These are phyloP conservation scores for Aspergillus fumigatus DNA, from an alignment of 2,329 filamentous ascomycete genomes.

Conservation along the genomic window DNA sequence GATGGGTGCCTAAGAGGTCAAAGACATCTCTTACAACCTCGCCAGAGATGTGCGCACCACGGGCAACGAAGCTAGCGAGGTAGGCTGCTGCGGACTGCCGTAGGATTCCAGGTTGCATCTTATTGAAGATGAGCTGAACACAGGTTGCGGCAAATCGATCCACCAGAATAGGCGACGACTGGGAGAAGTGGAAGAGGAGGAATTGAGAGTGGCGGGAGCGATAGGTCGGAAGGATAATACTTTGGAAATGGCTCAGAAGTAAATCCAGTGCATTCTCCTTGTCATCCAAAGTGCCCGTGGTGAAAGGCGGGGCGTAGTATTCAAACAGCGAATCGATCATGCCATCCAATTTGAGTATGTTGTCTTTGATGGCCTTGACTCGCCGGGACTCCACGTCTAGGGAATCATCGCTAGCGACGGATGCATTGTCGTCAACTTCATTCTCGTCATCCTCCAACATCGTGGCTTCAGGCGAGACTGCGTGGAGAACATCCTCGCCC, in stretches of 20 bases:
- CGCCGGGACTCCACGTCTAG: slow-evolving; percentile 44
- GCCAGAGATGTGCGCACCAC: slow-evolving; percentile 74
- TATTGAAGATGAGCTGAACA: slow-evolving; percentile 67
- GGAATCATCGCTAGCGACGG: slow-evolving; percentile 57
- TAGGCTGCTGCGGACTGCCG: slow-evolving; percentile 87
- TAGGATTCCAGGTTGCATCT: slow-evolving; percentile 62
- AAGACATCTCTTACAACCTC: slow-evolving; percentile 79
- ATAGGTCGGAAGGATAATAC: slow-evolving; percentile 83
- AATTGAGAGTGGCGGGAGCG: slow-evolving; percentile 93
- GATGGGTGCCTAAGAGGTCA: slow-evolving; percentile 68
- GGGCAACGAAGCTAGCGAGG: slow-evolving; percentile 87
- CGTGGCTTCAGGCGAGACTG: slow-evolving; percentile 30
- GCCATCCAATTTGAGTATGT: slow-evolving; percentile 85
- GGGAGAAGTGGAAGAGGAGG: slow-evolving; percentile 90
- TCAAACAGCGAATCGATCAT: slow-evolving; percentile 85
- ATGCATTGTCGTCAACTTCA: slow-evolving; percentile 65
- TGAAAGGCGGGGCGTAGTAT: slow-evolving; percentile 71
- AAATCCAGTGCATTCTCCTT: slow-evolving; percentile 72
- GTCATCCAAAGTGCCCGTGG: slow-evolving; percentile 61
- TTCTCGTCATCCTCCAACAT: slow-evolving; percentile 36
- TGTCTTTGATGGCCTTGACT: slow-evolving; percentile 69
- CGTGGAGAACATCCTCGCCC: slow-evolving; percentile 62
- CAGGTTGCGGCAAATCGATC: slow-evolving; percentile 79
- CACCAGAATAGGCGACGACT: slow-evolving; percentile 71
- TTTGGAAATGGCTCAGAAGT: slow-evolving; percentile 78